Conservation (phyloP, 2,329 filamentous ascomycete species). For the Chrysoporthe austroafricana region DNA sequence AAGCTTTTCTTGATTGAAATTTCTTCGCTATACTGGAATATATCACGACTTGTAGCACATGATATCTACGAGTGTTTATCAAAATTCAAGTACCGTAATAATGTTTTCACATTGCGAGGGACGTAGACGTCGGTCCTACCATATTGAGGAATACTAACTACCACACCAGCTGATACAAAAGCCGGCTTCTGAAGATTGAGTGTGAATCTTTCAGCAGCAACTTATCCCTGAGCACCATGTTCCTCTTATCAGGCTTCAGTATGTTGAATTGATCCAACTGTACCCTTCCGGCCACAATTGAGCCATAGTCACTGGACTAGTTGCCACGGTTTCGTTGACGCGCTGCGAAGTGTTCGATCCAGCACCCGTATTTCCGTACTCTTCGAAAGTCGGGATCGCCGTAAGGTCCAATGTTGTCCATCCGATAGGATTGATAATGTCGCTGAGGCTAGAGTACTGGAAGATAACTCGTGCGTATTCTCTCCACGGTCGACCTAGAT, state of each 20-base stretch:
- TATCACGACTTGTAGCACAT: too few relatives aligned
- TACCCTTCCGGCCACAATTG: too few relatives aligned
- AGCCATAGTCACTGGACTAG: slow-evolving; percentile 30
- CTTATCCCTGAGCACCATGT: background rate
- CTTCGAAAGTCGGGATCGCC: slow-evolving; percentile 39
- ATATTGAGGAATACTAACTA: too few relatives aligned
- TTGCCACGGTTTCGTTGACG: slow-evolving; percentile 33
- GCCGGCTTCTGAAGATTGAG: too few relatives aligned
- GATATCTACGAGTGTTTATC: too few relatives aligned
- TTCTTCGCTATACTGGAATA: too few relatives aligned
- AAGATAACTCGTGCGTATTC: slow-evolving; percentile 40
- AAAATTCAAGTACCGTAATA: too few relatives aligned
- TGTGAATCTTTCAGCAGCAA: too few relatives aligned
- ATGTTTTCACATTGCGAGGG: too few relatives aligned
- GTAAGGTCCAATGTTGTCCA: slow-evolving; percentile 39
- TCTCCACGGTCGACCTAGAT: slow-evolving; percentile 41
- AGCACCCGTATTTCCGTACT: slow-evolving; percentile 36
- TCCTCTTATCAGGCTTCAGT: slow-evolving; percentile 20
- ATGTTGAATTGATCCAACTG: slow-evolving; percentile 19
- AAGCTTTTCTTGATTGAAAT: too few relatives aligned
- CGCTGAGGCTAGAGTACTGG: slow-evolving; percentile 36
- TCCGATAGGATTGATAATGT: slow-evolving; percentile 38
- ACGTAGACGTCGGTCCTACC: too few relatives aligned
- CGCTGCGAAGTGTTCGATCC: slow-evolving; percentile 29
- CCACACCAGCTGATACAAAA: too few relatives aligned